phyloP scores from a whole-genome alignment of 345 rosid species.

The Cardamine occulta region DNA sequence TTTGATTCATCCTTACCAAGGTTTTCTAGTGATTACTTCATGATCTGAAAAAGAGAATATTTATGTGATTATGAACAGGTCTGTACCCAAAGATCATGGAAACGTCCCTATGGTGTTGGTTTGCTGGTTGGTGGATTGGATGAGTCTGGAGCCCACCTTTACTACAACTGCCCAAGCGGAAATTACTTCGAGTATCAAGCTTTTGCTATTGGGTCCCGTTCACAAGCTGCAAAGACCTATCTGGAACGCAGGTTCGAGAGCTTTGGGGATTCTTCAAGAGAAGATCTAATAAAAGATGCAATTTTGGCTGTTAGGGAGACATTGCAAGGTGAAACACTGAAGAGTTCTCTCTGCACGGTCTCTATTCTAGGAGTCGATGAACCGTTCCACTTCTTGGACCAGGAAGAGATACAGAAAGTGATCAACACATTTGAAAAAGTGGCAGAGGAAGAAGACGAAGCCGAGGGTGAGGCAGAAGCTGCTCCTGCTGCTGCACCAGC shows the following conservation, averaged over 20 bases:
- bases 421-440: slow-evolving; percentile 84
- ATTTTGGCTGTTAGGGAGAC: slow-evolving; percentile 93
- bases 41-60: slow-evolving; percentile 7
- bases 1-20: neutral
- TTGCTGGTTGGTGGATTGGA: slow-evolving; percentile 91
- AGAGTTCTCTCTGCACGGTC: slow-evolving; percentile 88
- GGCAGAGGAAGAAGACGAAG: slow-evolving; percentile 58
- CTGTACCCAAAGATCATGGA: slow-evolving; percentile 99
- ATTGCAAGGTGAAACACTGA: slow-evolving; percentile 90
- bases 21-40: neutral
- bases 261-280: slow-evolving; percentile 76
- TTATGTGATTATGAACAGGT: slow-evolving; percentile 61
- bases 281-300: slow-evolving; percentile 88
- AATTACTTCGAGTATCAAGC: slow-evolving; percentile 98
- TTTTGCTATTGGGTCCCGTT: slow-evolving; percentile 97
- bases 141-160: slow-evolving; percentile 95
- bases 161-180: slow-evolving; percentile 98
- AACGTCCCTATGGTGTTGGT: slow-evolving; percentile 97
- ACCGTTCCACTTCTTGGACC: slow-evolving; percentile 83
- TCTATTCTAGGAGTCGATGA: slow-evolving; percentile 86
- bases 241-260: slow-evolving; percentile 86
- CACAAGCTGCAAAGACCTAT: slow-evolving; percentile 98
- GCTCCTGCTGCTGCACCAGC: slow-evolving; percentile 45
- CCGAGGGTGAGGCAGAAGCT: slow-evolving; percentile 43
- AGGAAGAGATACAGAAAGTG: slow-evolving; percentile 77